Evolutionary conservation across 2,329 filamentous ascomycete species (phyloP).

Genomic region (Penicillium nordicum): DNA sequence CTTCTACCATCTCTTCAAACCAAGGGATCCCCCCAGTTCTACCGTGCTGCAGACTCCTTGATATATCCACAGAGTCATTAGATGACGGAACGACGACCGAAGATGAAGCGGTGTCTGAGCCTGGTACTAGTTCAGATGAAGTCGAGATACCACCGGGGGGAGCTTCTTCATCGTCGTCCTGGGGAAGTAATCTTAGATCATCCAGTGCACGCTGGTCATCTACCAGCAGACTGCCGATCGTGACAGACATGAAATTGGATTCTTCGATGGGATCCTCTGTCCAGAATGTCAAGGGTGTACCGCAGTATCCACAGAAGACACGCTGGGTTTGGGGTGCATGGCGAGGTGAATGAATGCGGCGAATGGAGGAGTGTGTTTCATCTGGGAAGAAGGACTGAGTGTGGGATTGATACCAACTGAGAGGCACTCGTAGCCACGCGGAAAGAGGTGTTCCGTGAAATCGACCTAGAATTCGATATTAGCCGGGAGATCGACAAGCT

Average conservation of each 20-base stretch:
- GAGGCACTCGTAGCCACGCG: constrained; percentile 77
- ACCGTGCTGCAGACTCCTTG: constrained; percentile 38
- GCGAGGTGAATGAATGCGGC: constrained; percentile 62
- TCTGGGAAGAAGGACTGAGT: constrained; percentile 75
- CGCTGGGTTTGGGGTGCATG: constrained; percentile 60
- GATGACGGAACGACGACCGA: constrained; percentile 24
- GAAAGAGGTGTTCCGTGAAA: constrained; percentile 69
- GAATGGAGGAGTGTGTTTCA: constrained; percentile 66
- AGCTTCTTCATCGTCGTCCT: constrained; percentile 39
- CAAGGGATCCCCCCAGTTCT: constrained; percentile 65
- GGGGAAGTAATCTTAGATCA: constrained; percentile 68
- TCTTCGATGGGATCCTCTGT: constrained; percentile 68
- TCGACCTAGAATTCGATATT: constrained; percentile 45
- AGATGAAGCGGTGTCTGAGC: constrained; percentile 5
- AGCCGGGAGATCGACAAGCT: constrained; percentile 8
- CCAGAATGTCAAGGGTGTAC: constrained; percentile 81
- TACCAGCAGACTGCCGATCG: constrained; percentile 70
- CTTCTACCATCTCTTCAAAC: constrained; percentile 78
- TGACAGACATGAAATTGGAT: constrained; percentile 74
- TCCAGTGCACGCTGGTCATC: constrained; percentile 71
- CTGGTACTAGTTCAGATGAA: constrained; percentile 12
- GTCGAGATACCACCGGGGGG: neutral
- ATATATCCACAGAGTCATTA: constrained; percentile 19
- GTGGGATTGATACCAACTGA: constrained; percentile 73
- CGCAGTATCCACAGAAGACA: constrained; percentile 89